Conservation (phyloP, 2,329 filamentous ascomycete species). For the Botryotinia calthae region DNA sequence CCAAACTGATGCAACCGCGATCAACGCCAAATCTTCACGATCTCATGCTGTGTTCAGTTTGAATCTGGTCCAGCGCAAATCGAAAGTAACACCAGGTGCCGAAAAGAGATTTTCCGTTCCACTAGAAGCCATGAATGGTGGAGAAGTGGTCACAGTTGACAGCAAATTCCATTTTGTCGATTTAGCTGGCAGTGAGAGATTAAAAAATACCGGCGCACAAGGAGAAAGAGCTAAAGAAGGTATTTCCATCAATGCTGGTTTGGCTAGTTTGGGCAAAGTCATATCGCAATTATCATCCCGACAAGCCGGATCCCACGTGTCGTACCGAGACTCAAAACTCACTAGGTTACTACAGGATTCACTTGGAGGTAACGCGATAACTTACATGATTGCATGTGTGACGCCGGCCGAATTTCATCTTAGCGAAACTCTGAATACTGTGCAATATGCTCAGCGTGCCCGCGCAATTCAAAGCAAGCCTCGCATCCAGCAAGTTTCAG, state of each 20-base stretch:
- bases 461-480: conserved; percentile 97
- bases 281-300: conserved; percentile 96
- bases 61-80: conserved; percentile 85
- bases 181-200: conserved; percentile 89
- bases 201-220: conserved; percentile 96
- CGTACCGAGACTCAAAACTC: conserved; percentile 96
- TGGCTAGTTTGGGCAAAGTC: conserved; percentile 94
- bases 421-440: conserved; percentile 95
- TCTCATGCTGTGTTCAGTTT: conserved; percentile 97
- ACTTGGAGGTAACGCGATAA: conserved; percentile 92
- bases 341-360: conserved; percentile 95
- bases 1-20: conserved; percentile 94
- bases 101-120: conserved; percentile 90
- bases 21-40: conserved; percentile 95
- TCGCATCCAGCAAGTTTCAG: conserved; percentile 82
- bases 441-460: conserved; percentile 94
- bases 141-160: conserved; percentile 78
- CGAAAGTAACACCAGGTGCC: conserved; percentile 53
- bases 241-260: conserved; percentile 95
- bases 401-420: conserved; percentile 96
- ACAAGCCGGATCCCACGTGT: conserved; percentile 83
- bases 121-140: conserved; percentile 71
- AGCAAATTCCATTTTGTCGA: conserved; percentile 99
- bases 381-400: conserved; percentile 99
- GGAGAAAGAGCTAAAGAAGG: conserved; percentile 93